Base-by-base conservation (phyloP, 2,329 filamentous ascomycete species). In the Plenodomus tracheiphilus region DNA sequence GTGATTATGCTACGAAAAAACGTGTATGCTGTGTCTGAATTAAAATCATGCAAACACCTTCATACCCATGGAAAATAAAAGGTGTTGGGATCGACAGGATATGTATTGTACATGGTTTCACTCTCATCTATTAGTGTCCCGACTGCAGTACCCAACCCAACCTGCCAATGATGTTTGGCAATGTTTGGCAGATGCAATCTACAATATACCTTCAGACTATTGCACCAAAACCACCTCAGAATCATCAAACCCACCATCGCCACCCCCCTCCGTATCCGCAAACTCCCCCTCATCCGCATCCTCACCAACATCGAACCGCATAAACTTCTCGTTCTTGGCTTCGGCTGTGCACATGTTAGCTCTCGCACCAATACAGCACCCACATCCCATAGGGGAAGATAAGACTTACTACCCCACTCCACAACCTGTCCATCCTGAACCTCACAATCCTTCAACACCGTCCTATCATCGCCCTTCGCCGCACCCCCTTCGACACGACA, bases 371-470 rank as follows among this genome's bases (percentile, higher is more conserved):
- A 32, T 15, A 32, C 35, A 15, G 35, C 13, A 37, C 35, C 4
- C 11, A 3, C 5, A 19, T 4, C 49, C 2, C 8, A 8, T 15
- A 3, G n/a, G 1, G 3, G n/a, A 7, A 39, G 20, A 34, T 16
- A 17, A 34, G 39, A 68, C 67, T 70, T 63, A 63, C 69, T 88
- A n/a, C 89, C 83, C 64, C 95, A 92, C 39, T 92, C 86, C 1
- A 96, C 81, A 8, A 93, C 79, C 67, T 93, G 93, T 2, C 79
- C 81, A 71, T 96, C 90, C 70, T 96, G 91, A 4, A 97, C 87
- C 74, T 97, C 91, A 63, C 92, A 97, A 52, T 96, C 89, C 44
- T 87, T 91, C 59, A 97, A 74, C n/a, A 85, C 68, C 2, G 76
- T 79, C 65, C 66, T 70, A 18, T 74, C 69, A 30, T 69, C 59